Percentiles rank a stretch among this genome's conserved stretches.
Conservation (phyloP, 352 stramenopile genomes). For the Peronospora farinosa region DNA sequence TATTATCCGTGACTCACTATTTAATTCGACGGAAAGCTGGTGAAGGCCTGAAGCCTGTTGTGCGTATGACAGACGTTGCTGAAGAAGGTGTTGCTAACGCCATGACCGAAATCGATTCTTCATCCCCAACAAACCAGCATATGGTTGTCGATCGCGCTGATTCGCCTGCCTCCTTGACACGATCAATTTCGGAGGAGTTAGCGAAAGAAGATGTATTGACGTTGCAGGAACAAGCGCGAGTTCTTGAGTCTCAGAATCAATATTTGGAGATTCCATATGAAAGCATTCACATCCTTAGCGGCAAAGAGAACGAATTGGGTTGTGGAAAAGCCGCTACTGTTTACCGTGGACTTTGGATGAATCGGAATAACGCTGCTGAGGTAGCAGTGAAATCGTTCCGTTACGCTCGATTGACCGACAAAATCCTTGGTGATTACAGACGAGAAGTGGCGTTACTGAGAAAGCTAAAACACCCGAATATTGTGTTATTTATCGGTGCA, state of each 20-base stretch:
- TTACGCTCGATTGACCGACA: constrained; percentile 84
- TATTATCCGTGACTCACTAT: constrained; percentile 78
- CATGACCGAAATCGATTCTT: constrained; percentile 21
- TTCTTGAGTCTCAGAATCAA: constrained; percentile 81
- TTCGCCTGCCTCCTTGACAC: constrained; percentile 37
- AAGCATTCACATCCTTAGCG: constrained; percentile 79
- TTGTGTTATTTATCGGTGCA: constrained; percentile 87
- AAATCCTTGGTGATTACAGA: constrained; percentile 81
- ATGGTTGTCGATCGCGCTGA: constrained; percentile 34
- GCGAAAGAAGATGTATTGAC: constrained; percentile 57
- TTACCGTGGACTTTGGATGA: constrained; percentile 84
- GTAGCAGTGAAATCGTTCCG: constrained; percentile 84
- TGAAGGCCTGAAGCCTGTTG: constrained; percentile 36
- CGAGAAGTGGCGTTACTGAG: constrained; percentile 80
- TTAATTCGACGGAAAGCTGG: constrained; percentile 60
- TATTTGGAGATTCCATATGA: constrained; percentile 86
- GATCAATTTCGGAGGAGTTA: constrained; percentile 43
- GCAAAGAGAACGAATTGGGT: constrained; percentile 84
- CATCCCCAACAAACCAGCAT: constrained; percentile 16
- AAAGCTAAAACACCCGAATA: constrained; percentile 87
- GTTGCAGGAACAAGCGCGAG: constrained; percentile 70
- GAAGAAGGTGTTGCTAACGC: constrained; percentile 26
- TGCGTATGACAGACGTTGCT: constrained; percentile 20
- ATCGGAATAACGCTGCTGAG: constrained; percentile 72
- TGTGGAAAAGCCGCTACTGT: constrained; percentile 83